These are phyloP conservation scores for Erodium maritimum DNA, from an alignment of 345 rosid species.

Conservation along the genomic window DNA sequence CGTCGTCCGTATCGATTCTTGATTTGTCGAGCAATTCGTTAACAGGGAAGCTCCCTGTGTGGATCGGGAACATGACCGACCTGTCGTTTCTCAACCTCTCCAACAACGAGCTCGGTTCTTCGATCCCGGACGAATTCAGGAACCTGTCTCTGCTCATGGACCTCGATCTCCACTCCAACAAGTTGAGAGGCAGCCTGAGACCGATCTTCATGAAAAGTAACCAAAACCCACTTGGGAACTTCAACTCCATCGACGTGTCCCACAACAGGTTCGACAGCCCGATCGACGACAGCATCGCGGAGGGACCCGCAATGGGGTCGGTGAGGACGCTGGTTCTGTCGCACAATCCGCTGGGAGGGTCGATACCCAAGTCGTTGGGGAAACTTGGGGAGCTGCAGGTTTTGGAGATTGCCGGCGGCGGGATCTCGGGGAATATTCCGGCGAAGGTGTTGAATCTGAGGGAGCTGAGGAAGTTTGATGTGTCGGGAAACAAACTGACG, in stretches of 20 bases:
- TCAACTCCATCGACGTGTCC: constrained; percentile 38
- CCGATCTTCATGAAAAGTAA: constrained; percentile 28
- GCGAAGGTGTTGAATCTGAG: constrained; percentile 28
- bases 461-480: constrained; percentile 24
- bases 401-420: constrained; percentile 23
- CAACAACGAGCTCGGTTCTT: constrained; percentile 31
- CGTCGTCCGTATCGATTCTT: constrained; percentile 31
- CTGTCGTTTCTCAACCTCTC: constrained; percentile 46
- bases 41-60: constrained; percentile 30
- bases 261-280: constrained; percentile 31
- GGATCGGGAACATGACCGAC: constrained; percentile 44
- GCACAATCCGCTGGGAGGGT: constrained; percentile 26
- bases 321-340: constrained; percentile 36
- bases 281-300: constrained; percentile 24
- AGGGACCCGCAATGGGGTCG: constrained; percentile 23
- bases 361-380: constrained; percentile 35
- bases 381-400: constrained; percentile 22
- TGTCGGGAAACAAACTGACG: constrained; percentile 31
- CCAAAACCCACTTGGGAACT: constrained; percentile 34
- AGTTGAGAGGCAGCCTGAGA: constrained; percentile 23
- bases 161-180: constrained; percentile 60
- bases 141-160: constrained; percentile 43
- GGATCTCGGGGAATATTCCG: constrained; percentile 33
- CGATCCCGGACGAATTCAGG: constrained; percentile 35
- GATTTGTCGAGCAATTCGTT: constrained; percentile 44